A percentile compares a stretch with the other conserved stretches of the same genome.
phyloP scores from a whole-genome alignment of 176 grass and related monocot species.

The Aegilops tauschii region DNA sequence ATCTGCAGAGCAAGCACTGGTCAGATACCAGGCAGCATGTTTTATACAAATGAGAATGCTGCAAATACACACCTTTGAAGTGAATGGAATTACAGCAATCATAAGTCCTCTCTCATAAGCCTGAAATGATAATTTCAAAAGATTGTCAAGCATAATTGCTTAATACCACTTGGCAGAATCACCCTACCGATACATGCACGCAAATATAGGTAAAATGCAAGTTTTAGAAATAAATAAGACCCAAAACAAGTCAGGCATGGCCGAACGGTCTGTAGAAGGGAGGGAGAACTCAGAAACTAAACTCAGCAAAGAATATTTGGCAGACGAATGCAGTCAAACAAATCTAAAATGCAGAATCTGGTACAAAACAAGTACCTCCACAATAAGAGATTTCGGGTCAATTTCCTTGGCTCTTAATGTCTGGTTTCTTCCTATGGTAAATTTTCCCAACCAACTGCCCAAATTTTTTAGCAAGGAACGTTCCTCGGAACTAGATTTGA shows the following conservation, averaged over 20 bases:
- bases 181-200: neutral
- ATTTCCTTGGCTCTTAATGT: slow-evolving; percentile 80
- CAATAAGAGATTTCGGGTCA: slow-evolving; percentile 81
- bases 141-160: neutral
- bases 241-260: neutral
- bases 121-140: slow-evolving; percentile 44
- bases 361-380: slow-evolving; percentile 52
- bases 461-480: slow-evolving; percentile 87
- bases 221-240: slow-evolving; percentile 4
- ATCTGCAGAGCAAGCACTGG: slow-evolving; percentile 46
- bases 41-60: slow-evolving; percentile 8
- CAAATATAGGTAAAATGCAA: slow-evolving; percentile 1
- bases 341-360: neutral
- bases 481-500: slow-evolving; percentile 91
- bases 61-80: slow-evolving; percentile 69
- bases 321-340: neutral
- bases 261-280: neutral
- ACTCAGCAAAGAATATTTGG: neutral
- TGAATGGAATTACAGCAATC: slow-evolving; percentile 92
- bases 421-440: slow-evolving; percentile 84
- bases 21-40: neutral
- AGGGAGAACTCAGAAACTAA: neutral
- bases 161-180: slow-evolving; percentile 1
- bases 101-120: slow-evolving; percentile 84
- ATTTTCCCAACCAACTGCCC: slow-evolving; percentile 86